A percentile compares a stretch with the other conserved stretches of the same genome.
These are phyloP conservation scores for Ophiostoma novo-ulmi DNA, from an alignment of 2,329 filamentous ascomycete genomes.

Conservation along the genomic window DNA sequence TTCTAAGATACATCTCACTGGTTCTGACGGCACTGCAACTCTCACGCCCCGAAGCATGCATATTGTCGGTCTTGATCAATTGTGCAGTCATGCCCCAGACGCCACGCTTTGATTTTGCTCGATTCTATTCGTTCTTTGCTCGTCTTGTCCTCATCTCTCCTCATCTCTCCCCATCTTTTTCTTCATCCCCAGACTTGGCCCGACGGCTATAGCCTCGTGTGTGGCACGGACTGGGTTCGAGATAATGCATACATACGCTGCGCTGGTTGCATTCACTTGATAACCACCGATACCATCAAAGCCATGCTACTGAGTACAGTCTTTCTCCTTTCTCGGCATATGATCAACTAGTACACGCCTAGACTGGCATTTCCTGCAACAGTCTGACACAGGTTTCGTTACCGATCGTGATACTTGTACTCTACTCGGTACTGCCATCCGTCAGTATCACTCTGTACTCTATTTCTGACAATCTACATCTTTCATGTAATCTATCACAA, in stretches of 20 bases:
- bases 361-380: too few species aligned
- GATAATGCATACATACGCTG: not conserved
- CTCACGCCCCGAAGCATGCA: not conserved
- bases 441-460: not conserved
- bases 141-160: not conserved
- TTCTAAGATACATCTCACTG: not conserved
- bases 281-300: too few species aligned
- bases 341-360: not conserved
- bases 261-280: too few species aligned
- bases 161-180: not conserved
- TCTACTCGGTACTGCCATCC: not conserved
- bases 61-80: not conserved
- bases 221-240: not conserved
- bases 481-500: not conserved
- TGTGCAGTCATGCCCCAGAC: not conserved
- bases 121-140: not conserved
- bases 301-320: not conserved
- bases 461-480: not conserved
- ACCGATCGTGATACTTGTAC: not conserved
- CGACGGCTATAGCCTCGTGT: not conserved
- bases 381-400: not conserved
- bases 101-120: not conserved
- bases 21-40: not conserved
- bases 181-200: not conserved
- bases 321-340: not conserved